Conservation (phyloP, 495 filamentous ascomycete species). For the Hyaloscypha bicolor region DNA sequence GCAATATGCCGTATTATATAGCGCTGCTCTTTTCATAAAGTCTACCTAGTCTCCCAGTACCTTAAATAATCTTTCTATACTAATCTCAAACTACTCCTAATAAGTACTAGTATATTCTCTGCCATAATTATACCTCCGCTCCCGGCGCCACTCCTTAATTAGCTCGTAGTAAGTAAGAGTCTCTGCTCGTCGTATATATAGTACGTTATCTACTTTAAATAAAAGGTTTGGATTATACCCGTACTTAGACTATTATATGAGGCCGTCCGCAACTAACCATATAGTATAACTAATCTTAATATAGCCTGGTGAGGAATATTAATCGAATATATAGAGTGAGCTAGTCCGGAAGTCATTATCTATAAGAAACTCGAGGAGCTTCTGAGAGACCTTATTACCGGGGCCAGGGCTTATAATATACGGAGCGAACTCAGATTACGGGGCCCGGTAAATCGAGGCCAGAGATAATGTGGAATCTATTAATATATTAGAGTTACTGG, state of each 20-base stretch:
- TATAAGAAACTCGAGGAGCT: constrained; percentile 11
- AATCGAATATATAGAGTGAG: constrained; percentile 18
- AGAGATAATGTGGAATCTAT: neutral
- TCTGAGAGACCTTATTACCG: constrained; percentile 9
- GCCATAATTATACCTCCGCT: constrained; percentile 21
- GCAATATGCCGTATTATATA: constrained; percentile 6
- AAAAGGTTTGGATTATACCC: constrained; percentile 17
- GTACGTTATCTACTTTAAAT: constrained; percentile 18
- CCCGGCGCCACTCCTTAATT: constrained; percentile 24
- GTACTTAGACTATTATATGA: constrained; percentile 11
- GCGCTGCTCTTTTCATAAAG: constrained; percentile 21
- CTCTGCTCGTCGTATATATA: constrained; percentile 18
- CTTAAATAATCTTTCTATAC: constrained; percentile 12
- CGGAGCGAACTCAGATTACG: constrained; percentile 15
- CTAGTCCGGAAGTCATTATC: constrained; percentile 17
- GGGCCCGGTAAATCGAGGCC: neutral
- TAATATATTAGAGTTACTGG: constrained; percentile 7
- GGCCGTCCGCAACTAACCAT: constrained; percentile 1
- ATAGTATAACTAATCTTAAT: constrained; percentile 20
- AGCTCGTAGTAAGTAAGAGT: constrained; percentile 23
- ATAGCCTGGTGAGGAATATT: constrained; percentile 13
- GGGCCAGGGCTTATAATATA: constrained; percentile 12
- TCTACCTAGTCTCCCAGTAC: constrained; percentile 20
- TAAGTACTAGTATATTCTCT: constrained; percentile 11
- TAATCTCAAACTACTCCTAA: constrained; percentile 22